Evolutionary conservation across 2,329 filamentous ascomycete species (phyloP).

Genomic region (Pleoardoris graminearum): DNA sequence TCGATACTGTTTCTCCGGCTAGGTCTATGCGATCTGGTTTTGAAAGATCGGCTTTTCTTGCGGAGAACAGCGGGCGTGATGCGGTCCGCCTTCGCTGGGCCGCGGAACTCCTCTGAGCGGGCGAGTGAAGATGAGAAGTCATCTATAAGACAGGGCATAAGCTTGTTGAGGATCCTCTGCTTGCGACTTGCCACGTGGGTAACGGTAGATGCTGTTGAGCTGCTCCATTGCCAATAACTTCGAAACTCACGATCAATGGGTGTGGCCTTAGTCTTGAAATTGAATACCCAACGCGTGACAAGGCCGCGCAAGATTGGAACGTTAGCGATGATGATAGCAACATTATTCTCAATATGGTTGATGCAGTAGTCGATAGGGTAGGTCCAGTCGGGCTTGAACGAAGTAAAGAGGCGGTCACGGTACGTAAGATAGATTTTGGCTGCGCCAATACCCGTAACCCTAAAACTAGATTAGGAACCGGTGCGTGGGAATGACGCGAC

Average conservation of each 20-base stretch:
- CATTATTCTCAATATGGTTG: conserved; percentile 48
- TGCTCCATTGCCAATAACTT: conserved; percentile 34
- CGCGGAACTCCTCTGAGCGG: conserved; percentile 21
- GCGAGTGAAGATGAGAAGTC: conserved; percentile 43
- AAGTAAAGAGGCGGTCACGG: conserved; percentile 44
- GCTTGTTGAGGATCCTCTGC: conserved; percentile 33
- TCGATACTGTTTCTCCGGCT: conserved; percentile 37
- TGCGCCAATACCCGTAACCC: conserved; percentile 45
- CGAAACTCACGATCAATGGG: conserved; percentile 38
- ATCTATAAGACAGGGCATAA: conserved; percentile 41
- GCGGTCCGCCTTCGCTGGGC: conserved; percentile 25
- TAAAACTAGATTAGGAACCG: conserved; percentile 17
- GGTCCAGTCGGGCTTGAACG: conserved; percentile 47
- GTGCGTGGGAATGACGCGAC: not conserved
- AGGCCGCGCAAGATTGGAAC: conserved; percentile 48
- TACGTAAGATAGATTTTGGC: conserved; percentile 48
- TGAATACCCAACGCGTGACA: conserved; percentile 47
- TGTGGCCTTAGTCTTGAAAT: conserved; percentile 41
- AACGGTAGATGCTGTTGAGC: conserved; percentile 29
- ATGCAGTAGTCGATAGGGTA: conserved; percentile 48
- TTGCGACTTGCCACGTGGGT: conserved; percentile 23
- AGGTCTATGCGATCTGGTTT: conserved; percentile 19
- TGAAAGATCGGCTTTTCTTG: conserved; percentile 31
- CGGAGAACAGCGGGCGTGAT: conserved; percentile 28
- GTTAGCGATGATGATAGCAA: conserved; percentile 48